Conservation (phyloP, 1,139 yeast species). For the Yamadazyma atmosphaerica region DNA sequence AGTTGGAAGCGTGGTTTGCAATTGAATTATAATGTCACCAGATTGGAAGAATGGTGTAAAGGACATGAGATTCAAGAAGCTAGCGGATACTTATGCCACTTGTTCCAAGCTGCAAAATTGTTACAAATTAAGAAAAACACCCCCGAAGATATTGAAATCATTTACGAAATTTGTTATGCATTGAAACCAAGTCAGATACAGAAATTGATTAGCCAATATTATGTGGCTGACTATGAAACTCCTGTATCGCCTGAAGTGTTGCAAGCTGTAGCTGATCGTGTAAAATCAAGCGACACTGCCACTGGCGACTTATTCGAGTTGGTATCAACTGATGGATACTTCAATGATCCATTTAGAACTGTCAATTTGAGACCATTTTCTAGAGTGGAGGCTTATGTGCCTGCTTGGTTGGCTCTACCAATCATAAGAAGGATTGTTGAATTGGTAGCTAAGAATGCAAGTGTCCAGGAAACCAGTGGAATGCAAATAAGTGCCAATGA, state of each 20-base stretch:
- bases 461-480: constrained; percentile 37
- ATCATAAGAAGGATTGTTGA: constrained; percentile 86
- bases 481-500: constrained; percentile 10
- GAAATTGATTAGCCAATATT: constrained; percentile 84
- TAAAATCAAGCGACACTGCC: constrained; percentile 59
- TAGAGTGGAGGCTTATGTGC: constrained; percentile 93
- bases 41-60: constrained; percentile 98
- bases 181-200: constrained; percentile 93
- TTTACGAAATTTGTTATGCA: constrained; percentile 93
- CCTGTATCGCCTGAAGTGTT: constrained; percentile 87
- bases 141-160: constrained; percentile 85
- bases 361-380: constrained; percentile 84
- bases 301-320: constrained; percentile 70
- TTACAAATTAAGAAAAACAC: constrained; percentile 90
- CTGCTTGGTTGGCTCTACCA: constrained; percentile 91
- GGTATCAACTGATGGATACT: constrained; percentile 77
- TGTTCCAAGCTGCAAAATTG: constrained; percentile 91
- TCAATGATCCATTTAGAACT: constrained; percentile 84
- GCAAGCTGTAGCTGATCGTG: constrained; percentile 81
- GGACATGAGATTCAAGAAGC: constrained; percentile 92
- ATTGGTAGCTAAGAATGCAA: constrained; percentile 80
- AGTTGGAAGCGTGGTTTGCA: constrained; percentile 99
- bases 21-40: constrained; percentile 91
- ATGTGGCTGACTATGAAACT: constrained; percentile 92
- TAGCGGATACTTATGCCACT: constrained; percentile 80